phyloP scores from a whole-genome alignment of 2,329 filamentous ascomycete species.

The Penicillium vulpinum region DNA sequence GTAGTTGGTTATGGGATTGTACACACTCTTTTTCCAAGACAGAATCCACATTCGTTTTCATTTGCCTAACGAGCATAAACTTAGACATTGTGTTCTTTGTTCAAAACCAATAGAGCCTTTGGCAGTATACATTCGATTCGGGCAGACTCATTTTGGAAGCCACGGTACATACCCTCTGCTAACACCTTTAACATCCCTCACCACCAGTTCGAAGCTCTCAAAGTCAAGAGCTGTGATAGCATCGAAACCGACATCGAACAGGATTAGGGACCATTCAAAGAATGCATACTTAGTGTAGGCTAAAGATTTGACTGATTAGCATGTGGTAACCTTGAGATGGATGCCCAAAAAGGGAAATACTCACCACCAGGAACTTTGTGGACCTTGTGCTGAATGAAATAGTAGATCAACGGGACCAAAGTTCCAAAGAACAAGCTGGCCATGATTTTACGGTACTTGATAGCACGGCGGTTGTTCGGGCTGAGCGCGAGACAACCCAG shows the following conservation, averaged over 20 bases:
- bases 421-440: constrained; percentile 86
- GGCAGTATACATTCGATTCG: constrained; percentile 53
- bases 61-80: constrained; percentile 47
- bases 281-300: constrained; percentile 97
- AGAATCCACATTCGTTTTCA: constrained; percentile 48
- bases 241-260: constrained; percentile 96
- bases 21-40: constrained; percentile 73
- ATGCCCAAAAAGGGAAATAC: constrained; percentile 26
- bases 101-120: constrained; percentile 41
- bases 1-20: constrained; percentile 29
- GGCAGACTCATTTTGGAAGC: constrained; percentile 77
- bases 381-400: constrained; percentile 98
- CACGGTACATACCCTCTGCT: constrained; percentile 98
- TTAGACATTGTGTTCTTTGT: constrained; percentile 38
- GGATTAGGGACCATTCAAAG: constrained; percentile 93
- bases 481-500: constrained; percentile 84
- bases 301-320: constrained; percentile 40
- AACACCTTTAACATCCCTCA: constrained; percentile 84
- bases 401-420: constrained; percentile 87
- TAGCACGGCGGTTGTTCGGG: constrained; percentile 75
- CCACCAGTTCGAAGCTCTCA: constrained; percentile 77
- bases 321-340: neutral
- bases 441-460: constrained; percentile 86
- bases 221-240: constrained; percentile 93
- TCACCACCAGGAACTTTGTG: constrained; percentile 89